Base-by-base conservation (phyloP, 73 alveolate species). In the Paraurostyla sp. region DNA sequence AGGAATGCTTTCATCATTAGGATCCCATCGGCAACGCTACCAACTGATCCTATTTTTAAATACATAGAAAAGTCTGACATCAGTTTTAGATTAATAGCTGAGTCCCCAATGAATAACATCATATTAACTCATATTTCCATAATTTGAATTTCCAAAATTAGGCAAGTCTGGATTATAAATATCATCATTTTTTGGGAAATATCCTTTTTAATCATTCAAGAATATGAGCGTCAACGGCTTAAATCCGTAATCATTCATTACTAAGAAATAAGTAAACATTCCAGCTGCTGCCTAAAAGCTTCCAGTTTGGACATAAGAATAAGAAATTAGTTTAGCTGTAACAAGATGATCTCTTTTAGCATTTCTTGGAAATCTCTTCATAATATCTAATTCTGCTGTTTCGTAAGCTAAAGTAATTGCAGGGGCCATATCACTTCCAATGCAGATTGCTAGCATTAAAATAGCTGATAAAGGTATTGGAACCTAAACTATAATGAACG, bases 371-470 rank as follows among this genome's bases (percentile, higher is more conserved):
- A 85, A 93, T 83, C 98, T 88, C 32, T 93, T 87, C 96, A 97
- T 93, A 56, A 97, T 96, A 73, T 97, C 99, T 35, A 93, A 76
- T 63, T 97, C 99, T n/a, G 98, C 97, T 22, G 92, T 91, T 69
- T 97, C 99, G 92, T 97, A 96, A 52, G 99, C 98, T 57, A 96
- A 92, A 43, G 98, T 85, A 60, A 97, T 92, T 45, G 98, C 97
- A 22, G 99, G 99, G 88, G 85, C 71, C 20, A 97, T 93, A 91
- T 96, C 99, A 60, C 98, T 97, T 32, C 99, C 99, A 15, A 96
- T 88, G 76, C 93, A 94, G 29, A 97, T 93, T 33, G 92, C 85
- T 29, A 97, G 75, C 49, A 97, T 95, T 50, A 96, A 91, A 35
- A 94, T 93, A 30, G 98, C 92, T 35, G 98, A 92, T 29, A 97